Conservation (phyloP, 208 protist genomes). For the Jaenimonas drosophilae region DNA sequence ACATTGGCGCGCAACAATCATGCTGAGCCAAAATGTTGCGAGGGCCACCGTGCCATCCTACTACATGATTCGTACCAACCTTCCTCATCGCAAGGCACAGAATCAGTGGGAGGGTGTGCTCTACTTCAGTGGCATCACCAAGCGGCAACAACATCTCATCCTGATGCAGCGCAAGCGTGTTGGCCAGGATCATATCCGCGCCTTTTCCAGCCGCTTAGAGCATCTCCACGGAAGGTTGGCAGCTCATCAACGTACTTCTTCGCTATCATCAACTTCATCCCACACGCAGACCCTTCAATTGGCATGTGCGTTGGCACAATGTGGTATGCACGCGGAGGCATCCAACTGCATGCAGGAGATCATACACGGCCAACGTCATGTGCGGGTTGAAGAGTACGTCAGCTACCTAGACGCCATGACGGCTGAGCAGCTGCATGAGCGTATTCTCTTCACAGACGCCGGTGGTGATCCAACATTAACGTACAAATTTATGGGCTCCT, state of each 20-base stretch:
- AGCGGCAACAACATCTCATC: conserved; percentile 61
- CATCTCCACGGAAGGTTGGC: too few relatives aligned
- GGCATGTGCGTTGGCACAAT: conserved; percentile 27
- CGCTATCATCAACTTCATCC: too few relatives aligned
- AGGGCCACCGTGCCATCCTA: conserved; percentile 84
- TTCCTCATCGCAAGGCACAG: conserved; percentile 74
- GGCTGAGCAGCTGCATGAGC: conserved; percentile 24
- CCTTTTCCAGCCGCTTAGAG: neutral
- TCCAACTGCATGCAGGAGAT: conserved; percentile 34
- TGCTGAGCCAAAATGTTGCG: conserved; percentile 80
- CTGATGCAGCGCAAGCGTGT: conserved; percentile 71
- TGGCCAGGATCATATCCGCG: neutral
- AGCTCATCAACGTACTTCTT: too few relatives aligned
- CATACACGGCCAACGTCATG: conserved; percentile 19
- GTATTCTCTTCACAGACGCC: conserved; percentile 57
- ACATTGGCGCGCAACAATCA: conserved; percentile 6
- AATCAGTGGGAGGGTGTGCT: conserved; percentile 86
- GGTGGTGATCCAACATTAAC: conserved; percentile 60
- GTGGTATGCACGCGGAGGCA: conserved; percentile 51
- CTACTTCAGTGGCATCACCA: conserved; percentile 79
- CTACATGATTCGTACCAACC: conserved; percentile 82
- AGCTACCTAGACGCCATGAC: conserved; percentile 32
- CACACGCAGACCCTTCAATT: conserved; percentile 11
- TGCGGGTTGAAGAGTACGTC: conserved; percentile 39
- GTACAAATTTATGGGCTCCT: conserved; percentile 69